A percentile compares a stretch with the other conserved stretches of the same genome.
Evolutionary conservation across 2,329 filamentous ascomycete species (phyloP).

Genomic region (Penicillium sp.): DNA sequence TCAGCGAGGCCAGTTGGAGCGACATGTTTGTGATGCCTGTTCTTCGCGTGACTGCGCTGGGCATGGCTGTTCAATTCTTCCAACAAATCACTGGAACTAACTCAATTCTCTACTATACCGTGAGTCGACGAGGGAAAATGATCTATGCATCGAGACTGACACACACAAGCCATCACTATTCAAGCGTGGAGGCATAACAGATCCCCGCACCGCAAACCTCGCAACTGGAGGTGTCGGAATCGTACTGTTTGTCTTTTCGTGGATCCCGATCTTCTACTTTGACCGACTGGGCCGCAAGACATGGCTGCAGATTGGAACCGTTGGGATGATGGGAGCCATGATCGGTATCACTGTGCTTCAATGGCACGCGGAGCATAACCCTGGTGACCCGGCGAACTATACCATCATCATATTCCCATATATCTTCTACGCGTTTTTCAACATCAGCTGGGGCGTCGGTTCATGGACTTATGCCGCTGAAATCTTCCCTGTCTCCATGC

Average conservation of each 20-base stretch:
- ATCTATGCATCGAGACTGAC: not conserved
- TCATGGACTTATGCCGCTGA: constrained; percentile 23
- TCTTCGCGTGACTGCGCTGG: constrained; percentile 17
- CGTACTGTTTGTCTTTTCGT: constrained; percentile 18
- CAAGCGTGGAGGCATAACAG: constrained; percentile 18
- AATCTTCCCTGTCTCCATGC: constrained; percentile 20
- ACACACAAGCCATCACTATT: constrained; percentile 16
- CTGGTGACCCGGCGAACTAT: constrained; percentile 11
- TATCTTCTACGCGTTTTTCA: constrained; percentile 25
- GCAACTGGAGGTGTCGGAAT: constrained; percentile 19
- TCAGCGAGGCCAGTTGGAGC: constrained; percentile 13
- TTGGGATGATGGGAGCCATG: constrained; percentile 21
- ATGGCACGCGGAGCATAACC: constrained; percentile 15
- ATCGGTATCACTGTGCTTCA: constrained; percentile 20
- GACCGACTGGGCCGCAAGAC: constrained; percentile 20
- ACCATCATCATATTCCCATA: constrained; percentile 21
- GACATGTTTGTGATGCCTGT: constrained; percentile 19
- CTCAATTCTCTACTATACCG: constrained; percentile 22
- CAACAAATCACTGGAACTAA: constrained; percentile 23
- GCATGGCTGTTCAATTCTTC: constrained; percentile 20
- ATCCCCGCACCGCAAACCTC: constrained; percentile 15
- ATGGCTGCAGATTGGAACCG: constrained; percentile 22
- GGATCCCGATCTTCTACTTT: constrained; percentile 21
- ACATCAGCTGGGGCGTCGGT: constrained; percentile 23
- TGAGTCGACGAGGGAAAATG: not conserved